Evolutionary conservation across 2,329 filamentous ascomycete genomes (phyloP), one percentile per base, ranked within the genome.

Genomic region (Mycogone perniciosa): DNA sequence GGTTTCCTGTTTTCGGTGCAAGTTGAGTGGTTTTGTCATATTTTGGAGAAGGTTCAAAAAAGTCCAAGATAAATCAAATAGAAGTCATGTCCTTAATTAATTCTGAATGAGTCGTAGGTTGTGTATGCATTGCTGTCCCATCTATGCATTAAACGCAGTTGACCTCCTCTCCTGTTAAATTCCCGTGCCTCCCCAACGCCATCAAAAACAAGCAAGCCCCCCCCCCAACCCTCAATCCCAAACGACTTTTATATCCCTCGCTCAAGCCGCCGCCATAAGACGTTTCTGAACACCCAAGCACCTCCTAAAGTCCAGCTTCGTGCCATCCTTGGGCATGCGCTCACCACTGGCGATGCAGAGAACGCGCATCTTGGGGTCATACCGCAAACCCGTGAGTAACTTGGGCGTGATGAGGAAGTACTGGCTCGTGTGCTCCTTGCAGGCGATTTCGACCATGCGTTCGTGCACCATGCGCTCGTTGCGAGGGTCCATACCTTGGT

Each of bases 351-450:
- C 89, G 65, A 99, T 97, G 66, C 90, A 95, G 59, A 96, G 80
- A 33, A 97, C 84, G 62, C 85, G 89, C 91, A 99, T 99, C 58
- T 90, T 87, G 49, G 80, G 77, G 65, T 96, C 88, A 67, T 96
- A 99, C 59, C 84, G 82, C 53, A 99, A 74, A 8, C 86, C 88
- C 5, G 84, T 87, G 53, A 99, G 81, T 54, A 99, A 76, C 72
- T 99, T 99, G 4, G 93, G 93, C 40, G 93, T 99, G 72, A 99
- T 95, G 56, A 99, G 82, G 74, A 99, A 99, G 72, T 99, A 99
- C 71, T 87, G 84, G 58, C 76, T 80, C n/a, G 82, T 83, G 66
- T 86, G 82, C 67, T 90, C 85, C 58, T 82, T 81, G 68, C 93
- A 97, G 40, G 93, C 93, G 64, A 99, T 96, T 63, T 96, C 90